Conservation (phyloP, 176 grass and related monocot species). For the Raddia distichophylla region DNA sequence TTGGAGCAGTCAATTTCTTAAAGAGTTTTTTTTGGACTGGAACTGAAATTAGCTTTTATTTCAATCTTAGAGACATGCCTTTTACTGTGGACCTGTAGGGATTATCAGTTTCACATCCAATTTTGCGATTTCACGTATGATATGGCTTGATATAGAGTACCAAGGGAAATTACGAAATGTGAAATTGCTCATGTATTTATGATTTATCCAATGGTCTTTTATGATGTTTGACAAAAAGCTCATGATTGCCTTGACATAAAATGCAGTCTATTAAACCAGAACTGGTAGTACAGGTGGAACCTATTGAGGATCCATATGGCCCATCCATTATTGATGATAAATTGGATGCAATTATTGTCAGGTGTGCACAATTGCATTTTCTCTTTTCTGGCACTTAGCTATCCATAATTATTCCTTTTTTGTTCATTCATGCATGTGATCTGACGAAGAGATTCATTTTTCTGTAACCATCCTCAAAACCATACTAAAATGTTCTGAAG, state of each 20-base stretch:
- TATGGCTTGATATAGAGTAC: not conserved
- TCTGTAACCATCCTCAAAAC: not conserved
- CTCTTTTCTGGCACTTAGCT: slow-evolving; percentile 23
- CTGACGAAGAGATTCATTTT: not conserved
- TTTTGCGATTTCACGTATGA: slow-evolving; percentile 6
- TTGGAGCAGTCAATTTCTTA: not conserved
- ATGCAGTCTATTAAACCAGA: slow-evolving; percentile 61
- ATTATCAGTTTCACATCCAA: slow-evolving; percentile 15
- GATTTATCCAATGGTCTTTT: not conserved
- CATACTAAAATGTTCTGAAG: not conserved
- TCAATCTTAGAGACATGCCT: not conserved
- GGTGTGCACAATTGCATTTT: slow-evolving; percentile 39
- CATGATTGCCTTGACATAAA: slow-evolving; percentile 23
- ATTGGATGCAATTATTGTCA: slow-evolving; percentile 70
- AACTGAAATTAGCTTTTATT: not conserved
- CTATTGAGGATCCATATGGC: slow-evolving; percentile 72
- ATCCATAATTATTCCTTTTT: slow-evolving; percentile 11
- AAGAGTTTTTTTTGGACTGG: slow-evolving; percentile 20
- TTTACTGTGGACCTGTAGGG: slow-evolving; percentile 16
- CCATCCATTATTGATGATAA: slow-evolving; percentile 66
- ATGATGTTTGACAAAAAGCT: slow-evolving; percentile 32
- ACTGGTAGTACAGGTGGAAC: slow-evolving; percentile 65
- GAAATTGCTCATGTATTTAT: not conserved
- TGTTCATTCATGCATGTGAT: slow-evolving; percentile 29
- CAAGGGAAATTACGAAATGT: not conserved